Evolutionary conservation across 371 early-diverging fungal genomes (phyloP), one percentile per base, ranked within the genome.

Genomic region (Apophysomyces variabilis): DNA sequence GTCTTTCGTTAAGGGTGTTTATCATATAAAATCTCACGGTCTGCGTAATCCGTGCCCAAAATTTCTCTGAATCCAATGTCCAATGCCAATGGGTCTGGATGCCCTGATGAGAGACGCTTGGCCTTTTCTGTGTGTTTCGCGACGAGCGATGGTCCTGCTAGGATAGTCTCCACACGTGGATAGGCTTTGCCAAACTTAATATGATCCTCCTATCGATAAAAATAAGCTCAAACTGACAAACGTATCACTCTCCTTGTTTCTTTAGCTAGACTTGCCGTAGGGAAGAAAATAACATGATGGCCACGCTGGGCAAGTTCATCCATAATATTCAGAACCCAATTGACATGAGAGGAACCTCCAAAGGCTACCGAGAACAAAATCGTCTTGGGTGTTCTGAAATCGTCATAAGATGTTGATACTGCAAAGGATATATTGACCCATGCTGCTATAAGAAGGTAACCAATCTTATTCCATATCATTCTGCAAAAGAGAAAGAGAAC

Each of bases 141-240:
- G 7, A 50, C 21, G 7, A 50, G 16, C 2, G 57, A 18, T 9
- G 64, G 59, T 5, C 73, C 77, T 4, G 68, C n/a, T 14, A 57
- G 39, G 1, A 61, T 46, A 1, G 66, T 57, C 3, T 64, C 57
- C 14, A 72, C 58, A 57, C 59, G 58, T 14, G 70, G 66, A 45
- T 63, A 71, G 6, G 57, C 32, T 36, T 70, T 56, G 5, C 61
- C 65, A 61, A 69, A 70, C 6, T 38, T 44, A 4, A 50, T 8
- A 38, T 72, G 67, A 39, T 68, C 68, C 16, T 63, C 77, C 71
- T 77, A 60, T 11, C 16, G 14, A 57, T 61, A 32, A 32, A 41
- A 32, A 21, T 62, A 45, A 21, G 57, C 3, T 26, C 32, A 26
- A 26, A 3, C 32, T 26, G 32, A 3, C 32, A 26, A 18, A 8